Percentiles rank a stretch among this genome's conserved stretches.
Conservation (phyloP, 148 eudicot species). For the Rhododendron ferrugineum region DNA sequence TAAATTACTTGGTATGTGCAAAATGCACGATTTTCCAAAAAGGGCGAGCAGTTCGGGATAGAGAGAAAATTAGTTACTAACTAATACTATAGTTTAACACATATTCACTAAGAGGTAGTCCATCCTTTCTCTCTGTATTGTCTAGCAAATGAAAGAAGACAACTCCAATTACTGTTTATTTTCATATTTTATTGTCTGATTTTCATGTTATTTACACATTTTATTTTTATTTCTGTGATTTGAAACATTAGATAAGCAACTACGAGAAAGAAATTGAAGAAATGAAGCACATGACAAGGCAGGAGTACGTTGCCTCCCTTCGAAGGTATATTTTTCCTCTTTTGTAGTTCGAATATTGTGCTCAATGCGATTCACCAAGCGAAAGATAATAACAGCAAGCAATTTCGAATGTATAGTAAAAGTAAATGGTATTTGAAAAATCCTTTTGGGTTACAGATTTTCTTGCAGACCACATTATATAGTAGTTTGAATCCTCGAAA, state of each 20-base stretch:
- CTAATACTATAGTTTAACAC: not conserved
- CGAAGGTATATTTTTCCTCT: slow-evolving; percentile 40
- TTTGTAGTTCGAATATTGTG: not conserved
- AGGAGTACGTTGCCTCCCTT: slow-evolving; percentile 86
- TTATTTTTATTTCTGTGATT: not conserved
- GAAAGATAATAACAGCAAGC: not conserved
- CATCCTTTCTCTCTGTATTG: not conserved
- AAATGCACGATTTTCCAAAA: not conserved
- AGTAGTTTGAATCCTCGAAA: not conserved
- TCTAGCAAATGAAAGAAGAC: not conserved
- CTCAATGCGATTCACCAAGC: not conserved
- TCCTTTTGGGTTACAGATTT: not conserved
- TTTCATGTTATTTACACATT: not conserved
- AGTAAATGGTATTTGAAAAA: not conserved
- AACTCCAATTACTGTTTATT: not conserved
- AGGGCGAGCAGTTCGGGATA: not conserved
- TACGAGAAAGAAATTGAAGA: slow-evolving; percentile 91
- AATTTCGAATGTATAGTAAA: not conserved
- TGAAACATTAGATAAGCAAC: slow-evolving; percentile 48
- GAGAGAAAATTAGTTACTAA: too few relatives aligned
- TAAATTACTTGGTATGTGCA: not conserved
- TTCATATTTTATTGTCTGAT: not conserved
- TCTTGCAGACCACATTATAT: not conserved
- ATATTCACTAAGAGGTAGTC: not conserved
- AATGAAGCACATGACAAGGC: slow-evolving; percentile 93